phyloP scores from a whole-genome alignment of 2,329 filamentous ascomycete species.

The Fusarium sp. region DNA sequence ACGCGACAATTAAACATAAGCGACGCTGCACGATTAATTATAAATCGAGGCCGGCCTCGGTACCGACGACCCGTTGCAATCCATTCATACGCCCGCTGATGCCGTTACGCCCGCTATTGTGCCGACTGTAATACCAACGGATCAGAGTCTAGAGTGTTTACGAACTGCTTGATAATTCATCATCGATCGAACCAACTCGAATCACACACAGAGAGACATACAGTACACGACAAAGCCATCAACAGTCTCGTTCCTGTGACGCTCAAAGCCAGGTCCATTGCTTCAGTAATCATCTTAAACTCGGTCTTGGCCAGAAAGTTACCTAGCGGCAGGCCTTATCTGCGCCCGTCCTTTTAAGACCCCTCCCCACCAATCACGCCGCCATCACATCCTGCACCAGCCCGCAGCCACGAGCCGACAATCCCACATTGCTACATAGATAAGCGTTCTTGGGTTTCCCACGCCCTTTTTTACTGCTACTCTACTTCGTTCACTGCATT shows the following conservation, averaged over 20 bases:
- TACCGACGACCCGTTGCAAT: conserved; percentile 24
- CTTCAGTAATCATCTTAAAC: background rate
- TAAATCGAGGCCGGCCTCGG: conserved; percentile 15
- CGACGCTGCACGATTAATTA: conserved; percentile 21
- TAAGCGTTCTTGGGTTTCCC: conserved; percentile 29
- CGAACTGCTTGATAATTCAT: conserved; percentile 3
- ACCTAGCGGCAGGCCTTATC: conserved; percentile 28
- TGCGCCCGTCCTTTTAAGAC: conserved; percentile 19
- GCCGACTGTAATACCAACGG: background rate
- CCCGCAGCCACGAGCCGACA: conserved; percentile 27
- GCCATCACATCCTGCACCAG: conserved; percentile 31
- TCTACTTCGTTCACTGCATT: background rate
- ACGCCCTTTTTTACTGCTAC: conserved; percentile 20
- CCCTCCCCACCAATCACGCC: conserved; percentile 35
- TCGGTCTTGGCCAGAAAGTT: conserved; percentile 9
- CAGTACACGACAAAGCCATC: background rate
- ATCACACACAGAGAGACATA: background rate
- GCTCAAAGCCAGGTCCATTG: background rate
- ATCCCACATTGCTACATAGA: conserved; percentile 31
- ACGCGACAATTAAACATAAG: conserved; percentile 35
- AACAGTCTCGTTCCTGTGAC: background rate
- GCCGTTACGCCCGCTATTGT: conserved; percentile 31
- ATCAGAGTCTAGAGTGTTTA: background rate
- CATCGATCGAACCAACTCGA: conserved; percentile 5
- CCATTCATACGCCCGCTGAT: conserved; percentile 33